A percentile compares a stretch with the other conserved stretches of the same genome.
These are phyloP conservation scores for Plasmodium billcollinsi DNA, from an alignment of 169 alveolate species.

Conservation along the genomic window DNA sequence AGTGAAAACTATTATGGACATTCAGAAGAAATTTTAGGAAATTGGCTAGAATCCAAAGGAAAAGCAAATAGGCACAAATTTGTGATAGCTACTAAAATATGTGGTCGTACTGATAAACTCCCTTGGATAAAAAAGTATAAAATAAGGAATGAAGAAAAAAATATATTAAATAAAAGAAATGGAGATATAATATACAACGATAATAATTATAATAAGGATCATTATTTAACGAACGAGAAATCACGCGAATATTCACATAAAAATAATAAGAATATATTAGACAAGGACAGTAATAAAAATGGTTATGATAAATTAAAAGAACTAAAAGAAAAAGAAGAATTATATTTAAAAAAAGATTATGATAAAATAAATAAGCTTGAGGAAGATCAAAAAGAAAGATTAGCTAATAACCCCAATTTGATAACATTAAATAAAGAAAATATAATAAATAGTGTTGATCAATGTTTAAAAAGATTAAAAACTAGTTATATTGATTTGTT, in stretches of 20 bases:
- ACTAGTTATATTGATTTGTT: slow-evolving; percentile 87
- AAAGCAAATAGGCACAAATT: slow-evolving; percentile 77
- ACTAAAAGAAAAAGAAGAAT: slow-evolving; percentile 56
- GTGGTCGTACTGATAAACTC: slow-evolving; percentile 80
- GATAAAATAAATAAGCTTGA: slow-evolving; percentile 33
- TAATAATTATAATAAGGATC: not conserved
- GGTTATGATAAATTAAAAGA: slow-evolving; percentile 26
- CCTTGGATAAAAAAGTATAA: slow-evolving; percentile 78
- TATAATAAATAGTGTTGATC: slow-evolving; percentile 83
- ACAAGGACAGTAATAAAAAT: not conserved
- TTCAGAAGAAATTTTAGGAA: slow-evolving; percentile 83
- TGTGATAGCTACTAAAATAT: slow-evolving; percentile 85
- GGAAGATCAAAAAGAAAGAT: slow-evolving; percentile 11
- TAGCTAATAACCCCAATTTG: slow-evolving; percentile 14
- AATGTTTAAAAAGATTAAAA: slow-evolving; percentile 81
- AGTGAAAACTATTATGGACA: slow-evolving; percentile 79
- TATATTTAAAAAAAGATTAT: slow-evolving; percentile 37
- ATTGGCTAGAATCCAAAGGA: slow-evolving; percentile 82
- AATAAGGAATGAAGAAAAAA: not conserved
- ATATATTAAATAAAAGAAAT: not conserved
- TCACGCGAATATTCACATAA: not conserved
- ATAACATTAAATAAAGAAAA: slow-evolving; percentile 79
- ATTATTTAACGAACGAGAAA: not conserved
- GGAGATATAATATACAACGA: not conserved
- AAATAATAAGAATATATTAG: no score